These are phyloP conservation scores for Pseudophaeomoniella oleicola DNA, from an alignment of 2,329 filamentous ascomycete species.

Conservation along the genomic window DNA sequence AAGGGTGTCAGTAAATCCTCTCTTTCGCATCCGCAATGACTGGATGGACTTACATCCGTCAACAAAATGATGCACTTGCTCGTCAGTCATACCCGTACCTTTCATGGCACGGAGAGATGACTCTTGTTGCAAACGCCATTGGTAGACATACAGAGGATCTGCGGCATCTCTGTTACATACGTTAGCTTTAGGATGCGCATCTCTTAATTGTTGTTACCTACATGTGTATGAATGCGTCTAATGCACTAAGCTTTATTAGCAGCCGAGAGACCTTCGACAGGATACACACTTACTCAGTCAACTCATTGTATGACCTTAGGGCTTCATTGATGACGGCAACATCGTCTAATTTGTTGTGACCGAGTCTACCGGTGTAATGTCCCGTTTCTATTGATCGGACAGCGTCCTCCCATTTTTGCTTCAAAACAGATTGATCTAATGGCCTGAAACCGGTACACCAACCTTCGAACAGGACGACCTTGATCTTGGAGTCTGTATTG, in stretches of 20 bases:
- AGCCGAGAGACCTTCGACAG: conserved; percentile 1
- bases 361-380: conserved; percentile 36
- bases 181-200: no score
- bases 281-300: conserved; percentile 33
- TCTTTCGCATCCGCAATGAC: no score
- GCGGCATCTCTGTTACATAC: conserved; percentile 45
- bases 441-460: conserved; percentile 80
- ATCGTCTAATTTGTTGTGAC: conserved; percentile 39
- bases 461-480: conserved; percentile 70
- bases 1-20: no score
- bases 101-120: conserved; percentile 48
- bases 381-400: conserved; percentile 33
- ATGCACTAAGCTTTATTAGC: conserved; percentile 21
- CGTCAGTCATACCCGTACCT: conserved; percentile 68
- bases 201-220: conserved; percentile 22
- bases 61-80: conserved; percentile 64
- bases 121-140: conserved; percentile 75
- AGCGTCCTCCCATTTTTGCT: conserved; percentile 38
- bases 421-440: conserved; percentile 39
- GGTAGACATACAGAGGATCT: conserved; percentile 61
- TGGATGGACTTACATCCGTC: conserved; percentile 44
- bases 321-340: conserved; percentile 45
- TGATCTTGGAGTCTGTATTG: conserved; percentile 21
- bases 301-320: conserved; percentile 41
- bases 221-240: conserved; percentile 53